Percentiles rank a stretch among this genome's conserved stretches.
These are phyloP conservation scores for Phlebiopsis flavidoalba DNA, from an alignment of 768 basidiomycete species.

Conservation along the genomic window DNA sequence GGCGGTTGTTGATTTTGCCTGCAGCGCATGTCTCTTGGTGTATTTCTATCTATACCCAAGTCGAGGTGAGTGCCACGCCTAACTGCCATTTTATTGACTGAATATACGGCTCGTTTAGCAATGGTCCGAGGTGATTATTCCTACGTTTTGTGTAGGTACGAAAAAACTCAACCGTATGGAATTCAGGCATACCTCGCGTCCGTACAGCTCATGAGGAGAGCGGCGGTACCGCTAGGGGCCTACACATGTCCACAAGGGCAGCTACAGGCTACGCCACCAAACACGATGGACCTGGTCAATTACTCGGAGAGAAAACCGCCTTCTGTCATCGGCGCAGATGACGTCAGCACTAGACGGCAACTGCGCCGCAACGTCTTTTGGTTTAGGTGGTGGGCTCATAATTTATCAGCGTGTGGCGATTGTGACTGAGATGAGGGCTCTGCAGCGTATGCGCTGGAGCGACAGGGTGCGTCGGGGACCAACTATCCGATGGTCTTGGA, in stretches of 20 bases:
- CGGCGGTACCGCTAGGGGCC: conserved; percentile 49
- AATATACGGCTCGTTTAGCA: not conserved
- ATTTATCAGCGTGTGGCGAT: not conserved
- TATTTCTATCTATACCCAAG: conserved; percentile 75
- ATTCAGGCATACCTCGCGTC: conserved; percentile 59
- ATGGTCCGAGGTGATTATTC: conserved; percentile 61
- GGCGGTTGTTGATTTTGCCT: not conserved
- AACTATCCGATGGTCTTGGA: conserved; percentile 70
- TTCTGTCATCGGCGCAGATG: conserved; percentile 64
- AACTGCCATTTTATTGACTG: not conserved
- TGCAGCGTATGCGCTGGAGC: conserved; percentile 65
- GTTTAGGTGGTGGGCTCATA: conserved; percentile 14
- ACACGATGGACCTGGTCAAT: conserved; percentile 51
- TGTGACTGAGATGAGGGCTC: not conserved
- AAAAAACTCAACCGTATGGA: not conserved
- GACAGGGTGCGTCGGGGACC: conserved; percentile 61
- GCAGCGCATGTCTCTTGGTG: conserved; percentile 58
- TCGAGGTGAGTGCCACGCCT: conserved; percentile 48
- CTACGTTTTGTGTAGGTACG: not conserved
- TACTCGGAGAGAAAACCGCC: conserved; percentile 55
- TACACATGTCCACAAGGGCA: conserved; percentile 36
- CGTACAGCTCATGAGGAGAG: conserved; percentile 51
- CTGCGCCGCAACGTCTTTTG: conserved; percentile 67
- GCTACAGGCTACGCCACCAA: not conserved
- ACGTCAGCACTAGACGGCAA: conserved; percentile 12